A percentile compares a stretch with the other conserved stretches of the same genome.
These are phyloP conservation scores for Ogataea allantospora DNA, from an alignment of 805 yeast species.

Conservation along the genomic window DNA sequence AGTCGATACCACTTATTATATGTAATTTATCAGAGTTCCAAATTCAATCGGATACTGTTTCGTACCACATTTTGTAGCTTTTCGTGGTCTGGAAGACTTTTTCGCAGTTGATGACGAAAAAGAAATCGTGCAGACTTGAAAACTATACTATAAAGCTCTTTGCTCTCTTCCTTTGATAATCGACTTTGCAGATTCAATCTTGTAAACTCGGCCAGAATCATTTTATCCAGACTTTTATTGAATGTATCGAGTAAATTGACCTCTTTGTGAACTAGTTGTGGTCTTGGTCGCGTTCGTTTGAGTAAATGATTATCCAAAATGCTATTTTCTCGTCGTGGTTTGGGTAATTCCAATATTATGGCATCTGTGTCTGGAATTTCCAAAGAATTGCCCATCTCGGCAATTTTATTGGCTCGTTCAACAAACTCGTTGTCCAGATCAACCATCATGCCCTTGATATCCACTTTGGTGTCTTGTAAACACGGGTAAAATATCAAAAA, in stretches of 20 bases:
- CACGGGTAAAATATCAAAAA: slow-evolving; percentile 19
- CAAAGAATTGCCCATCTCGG: not conserved
- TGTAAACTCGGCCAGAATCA: slow-evolving; percentile 37
- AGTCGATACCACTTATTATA: slow-evolving; percentile 36
- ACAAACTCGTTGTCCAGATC: slow-evolving; percentile 16
- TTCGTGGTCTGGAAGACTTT: slow-evolving; percentile 28
- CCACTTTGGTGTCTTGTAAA: slow-evolving; percentile 8
- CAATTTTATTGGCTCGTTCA: slow-evolving; percentile 4
- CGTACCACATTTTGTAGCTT: slow-evolving; percentile 37
- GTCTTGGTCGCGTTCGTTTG: slow-evolving; percentile 13
- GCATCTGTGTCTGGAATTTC: slow-evolving; percentile 3
- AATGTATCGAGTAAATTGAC: slow-evolving; percentile 10
- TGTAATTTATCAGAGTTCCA: slow-evolving; percentile 2
- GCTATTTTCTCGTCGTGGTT: slow-evolving; percentile 17
- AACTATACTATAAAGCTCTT: slow-evolving; percentile 36
- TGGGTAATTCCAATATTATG: slow-evolving; percentile 6
- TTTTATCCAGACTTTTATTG: slow-evolving; percentile 28
- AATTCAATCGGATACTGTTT: slow-evolving; percentile 32
- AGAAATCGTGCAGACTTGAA: slow-evolving; percentile 39
- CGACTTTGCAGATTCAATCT: slow-evolving; percentile 32
- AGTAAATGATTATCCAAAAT: slow-evolving; percentile 23
- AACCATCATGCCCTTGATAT: slow-evolving; percentile 13
- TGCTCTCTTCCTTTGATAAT: slow-evolving; percentile 30
- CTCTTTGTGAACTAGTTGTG: slow-evolving; percentile 1
- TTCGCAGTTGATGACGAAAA: slow-evolving; percentile 28